phyloP scores from a whole-genome alignment of 352 stramenopile genomes.

The Globisporangium megalacanthum region DNA sequence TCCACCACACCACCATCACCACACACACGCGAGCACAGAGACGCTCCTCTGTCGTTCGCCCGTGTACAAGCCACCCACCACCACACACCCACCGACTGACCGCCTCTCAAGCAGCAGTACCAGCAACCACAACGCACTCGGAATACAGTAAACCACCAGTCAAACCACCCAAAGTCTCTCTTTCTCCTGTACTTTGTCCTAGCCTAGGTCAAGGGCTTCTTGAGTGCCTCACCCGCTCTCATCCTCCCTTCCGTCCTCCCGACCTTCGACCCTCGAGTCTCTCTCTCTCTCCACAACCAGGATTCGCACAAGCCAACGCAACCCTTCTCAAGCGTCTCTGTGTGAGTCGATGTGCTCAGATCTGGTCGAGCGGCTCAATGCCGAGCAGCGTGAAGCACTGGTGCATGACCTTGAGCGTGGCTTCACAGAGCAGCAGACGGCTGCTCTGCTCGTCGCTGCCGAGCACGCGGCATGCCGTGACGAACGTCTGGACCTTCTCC shows the following conservation, averaged over 20 bases:
- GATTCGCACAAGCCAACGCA: no score
- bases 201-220: no score
- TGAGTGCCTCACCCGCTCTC: no score
- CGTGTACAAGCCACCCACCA: not conserved
- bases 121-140: no score
- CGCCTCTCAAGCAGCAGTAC: no score
- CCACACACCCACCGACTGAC: not conserved
- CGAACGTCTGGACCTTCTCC: conserved; percentile 97
- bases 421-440: conserved; percentile 95
- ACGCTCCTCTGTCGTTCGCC: not conserved
- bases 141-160: no score
- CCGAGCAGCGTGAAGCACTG: conserved; percentile 91
- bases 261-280: no score
- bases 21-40: not conserved
- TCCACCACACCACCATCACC: not conserved
- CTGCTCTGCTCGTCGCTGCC: conserved; percentile 93
- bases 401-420: conserved; percentile 94
- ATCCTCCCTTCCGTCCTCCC: no score
- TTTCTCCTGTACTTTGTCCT: no score
- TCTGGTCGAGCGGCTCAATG: conserved; percentile 92
- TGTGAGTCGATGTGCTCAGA: conserved; percentile 54
- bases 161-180: no score
- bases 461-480: conserved; percentile 97
- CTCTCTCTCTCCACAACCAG: no score
- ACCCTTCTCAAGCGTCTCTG: not conserved